Base-by-base conservation (phyloP, 345 rosid species). In the Populus nigra region DNA sequence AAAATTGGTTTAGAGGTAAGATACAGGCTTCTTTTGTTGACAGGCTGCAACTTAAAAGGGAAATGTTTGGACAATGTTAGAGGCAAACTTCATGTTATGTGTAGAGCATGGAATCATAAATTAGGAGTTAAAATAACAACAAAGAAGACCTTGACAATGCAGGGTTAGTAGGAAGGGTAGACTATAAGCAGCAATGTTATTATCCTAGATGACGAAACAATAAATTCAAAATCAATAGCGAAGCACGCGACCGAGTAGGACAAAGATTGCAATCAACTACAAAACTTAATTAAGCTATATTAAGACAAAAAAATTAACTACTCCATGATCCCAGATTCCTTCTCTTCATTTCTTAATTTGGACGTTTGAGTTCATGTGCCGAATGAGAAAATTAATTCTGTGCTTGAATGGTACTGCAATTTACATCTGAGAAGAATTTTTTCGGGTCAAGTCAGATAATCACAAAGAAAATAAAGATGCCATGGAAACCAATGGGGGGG, bases 401-500 rank as follows among this genome's bases (percentile, higher is more conserved):
- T 59, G 63, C 29, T 59, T 78, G 39, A 68, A 62, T 53, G 66
- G 66, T 45, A 23, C 4, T 20, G 50, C 36, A 33, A 7, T 25
- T 70, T 49, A 36, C 39, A 41, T 29, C 59, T 71, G 41, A 72
- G 50, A 74, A 71, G 77, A 73, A 69, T 41, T 72, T 76, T 73
- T 61, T 69, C 61, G 27, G 53, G 67, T 76, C 75, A 78, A 73
- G 62, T 72, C 20, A 81, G 77, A 43, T 50, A 25, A 77, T 65
- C 74, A 80, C 25, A 53, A 74, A 23, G 61, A 35, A 72, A 84
- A 50, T 25, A 81, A 73, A 72, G 74, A 73, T 73, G 55, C 53
- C 29, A 1, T n/a, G 20, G 31, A 35, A 57, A 67, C 72, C 47
- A 65, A 73, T 66, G 27, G 57, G 41, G 72, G 17, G 16, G 36